Base-by-base conservation (phyloP, 1,139 yeast species). In the Lodderomyces parapsilosis region DNA sequence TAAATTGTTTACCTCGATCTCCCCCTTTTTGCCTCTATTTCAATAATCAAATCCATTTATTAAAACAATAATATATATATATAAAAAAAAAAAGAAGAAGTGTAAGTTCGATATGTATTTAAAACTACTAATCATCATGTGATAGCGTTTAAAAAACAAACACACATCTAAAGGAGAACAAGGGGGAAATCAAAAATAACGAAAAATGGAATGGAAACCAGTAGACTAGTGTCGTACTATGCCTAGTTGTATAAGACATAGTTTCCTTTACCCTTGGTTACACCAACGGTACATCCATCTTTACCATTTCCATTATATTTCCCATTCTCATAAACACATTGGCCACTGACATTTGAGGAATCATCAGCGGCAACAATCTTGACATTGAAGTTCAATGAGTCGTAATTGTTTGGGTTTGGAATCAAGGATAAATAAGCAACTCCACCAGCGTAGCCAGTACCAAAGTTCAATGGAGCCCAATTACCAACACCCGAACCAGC, bases 401-500 rank as follows among this genome's bases (percentile, higher is more conserved):
- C 66, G 40, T 65, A 58, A 78, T 88, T 89, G 81, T 89, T 89
- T 62, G 97, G 96, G 75, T 91, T 91, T 66, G 98, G 96, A 69
- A 90, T 88, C 69, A 93, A 75, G 14, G 97, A 88, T 60, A 93
- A 74, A 80, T 89, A 93, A 48, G 96, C 76, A 53, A 79, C 72
- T 55, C 96, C 96, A 55, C 71, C 68, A 52, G 86, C 76, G 70
- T 77, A 75, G 61, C 98, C 98, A 47, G 98, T 88, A 65, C 99
- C 99, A 56, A 93, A 79, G 69, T 85, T 88, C 55, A 93, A 78
- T 57, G 99, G 99, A 53, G 99, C 96, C 96, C 96, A 93, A 86
- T 93, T 93, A 71, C 98, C 98, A 54, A 86, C 71, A 58, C 86
- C 90, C 41, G 89, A 75, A 51, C 90, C 88, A 10, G 76, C 59